Conservation (phyloP, 176 grass and related monocot species). For the Carex myosuroides region DNA sequence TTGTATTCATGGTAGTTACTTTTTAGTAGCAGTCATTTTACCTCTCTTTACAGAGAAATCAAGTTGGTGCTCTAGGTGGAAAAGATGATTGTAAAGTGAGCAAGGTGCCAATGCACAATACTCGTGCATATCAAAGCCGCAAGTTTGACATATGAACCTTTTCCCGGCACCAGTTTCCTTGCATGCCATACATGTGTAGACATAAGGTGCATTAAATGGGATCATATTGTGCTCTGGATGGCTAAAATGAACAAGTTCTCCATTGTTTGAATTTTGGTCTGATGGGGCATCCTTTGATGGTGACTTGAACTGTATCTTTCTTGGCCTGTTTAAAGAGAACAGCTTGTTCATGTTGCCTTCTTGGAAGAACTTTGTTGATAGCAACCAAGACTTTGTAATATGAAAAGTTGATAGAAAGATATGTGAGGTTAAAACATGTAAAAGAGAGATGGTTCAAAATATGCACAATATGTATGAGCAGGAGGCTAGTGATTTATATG, state of each 20-base stretch:
- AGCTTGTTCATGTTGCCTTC: conserved; percentile 37
- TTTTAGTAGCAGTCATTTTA: neutral
- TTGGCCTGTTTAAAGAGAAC: conserved; percentile 31
- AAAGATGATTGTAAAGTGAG: conserved; percentile 54
- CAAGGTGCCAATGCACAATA: conserved; percentile 75
- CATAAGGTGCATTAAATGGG: conserved; percentile 52
- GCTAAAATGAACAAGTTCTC: conserved; percentile 57
- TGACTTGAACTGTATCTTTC: conserved; percentile 25
- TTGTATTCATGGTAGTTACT: neutral
- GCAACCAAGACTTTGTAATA: neutral
- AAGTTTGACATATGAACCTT: conserved; percentile 71
- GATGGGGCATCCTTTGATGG: neutral
- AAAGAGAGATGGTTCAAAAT: neutral
- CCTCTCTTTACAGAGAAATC: conserved; percentile 57
- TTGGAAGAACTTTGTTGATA: neutral
- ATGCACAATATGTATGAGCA: neutral
- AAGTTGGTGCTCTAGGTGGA: conserved; percentile 57
- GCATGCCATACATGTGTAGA: conserved; percentile 83
- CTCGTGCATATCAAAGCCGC: conserved; percentile 76
- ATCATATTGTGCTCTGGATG: conserved; percentile 70
- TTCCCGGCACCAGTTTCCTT: conserved; percentile 79
- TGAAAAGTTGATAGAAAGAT: neutral
- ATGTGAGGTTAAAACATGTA: neutral
- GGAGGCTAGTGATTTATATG: neutral
- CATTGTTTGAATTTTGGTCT: neutral